Evolutionary conservation across 495 filamentous ascomycete species (phyloP), one percentile per base, ranked within the genome.

Genomic region (Annulohypoxylon stygium): DNA sequence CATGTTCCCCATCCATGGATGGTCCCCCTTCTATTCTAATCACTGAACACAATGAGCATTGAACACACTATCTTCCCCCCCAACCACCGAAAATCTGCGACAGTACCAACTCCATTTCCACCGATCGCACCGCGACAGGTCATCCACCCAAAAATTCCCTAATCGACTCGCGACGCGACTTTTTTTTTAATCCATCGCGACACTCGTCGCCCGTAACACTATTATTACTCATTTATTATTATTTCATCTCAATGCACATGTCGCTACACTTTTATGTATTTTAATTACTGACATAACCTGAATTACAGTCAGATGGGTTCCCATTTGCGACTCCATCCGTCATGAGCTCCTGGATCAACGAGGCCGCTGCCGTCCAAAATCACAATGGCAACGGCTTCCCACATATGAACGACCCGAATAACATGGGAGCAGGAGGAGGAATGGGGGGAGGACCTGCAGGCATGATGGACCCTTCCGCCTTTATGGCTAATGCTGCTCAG

Each of bases 311-410:
- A 84, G 83, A 84, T 84, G 83, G 85, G 82, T 81, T 78, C 81
- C 75, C 73, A 61, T 72, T 72, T 67, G 78, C 74, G 69, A 71
- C 43, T 71, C 61, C 65, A 77, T 68, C 78, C 76, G 88, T 88
- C 86, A 94, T 93, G 91, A 94, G 91, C 87, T 88, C 89, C 83
- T 93, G 92, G 92, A 90, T 91, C 84, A 90, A 90, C 85, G 91
- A 94, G 84, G 87, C 86, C 87, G 87, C 90, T 83, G 84, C 86
- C 78, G 84, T 87, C 82, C 89, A 88, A 76, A 91, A 88, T 82
- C 89, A 91, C 86, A 91, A 93, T 85, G 91, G 90, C 88, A 91
- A 90, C 83, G 89, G 87, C 82, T 94, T 93, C 81, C 87, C 89
- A 76, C 86, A 87, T 75, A 83, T 88, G 80, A 83, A 79, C 73